Conservation (phyloP, 352 stramenopile species). For the Pythium vanterpoolii region DNA sequence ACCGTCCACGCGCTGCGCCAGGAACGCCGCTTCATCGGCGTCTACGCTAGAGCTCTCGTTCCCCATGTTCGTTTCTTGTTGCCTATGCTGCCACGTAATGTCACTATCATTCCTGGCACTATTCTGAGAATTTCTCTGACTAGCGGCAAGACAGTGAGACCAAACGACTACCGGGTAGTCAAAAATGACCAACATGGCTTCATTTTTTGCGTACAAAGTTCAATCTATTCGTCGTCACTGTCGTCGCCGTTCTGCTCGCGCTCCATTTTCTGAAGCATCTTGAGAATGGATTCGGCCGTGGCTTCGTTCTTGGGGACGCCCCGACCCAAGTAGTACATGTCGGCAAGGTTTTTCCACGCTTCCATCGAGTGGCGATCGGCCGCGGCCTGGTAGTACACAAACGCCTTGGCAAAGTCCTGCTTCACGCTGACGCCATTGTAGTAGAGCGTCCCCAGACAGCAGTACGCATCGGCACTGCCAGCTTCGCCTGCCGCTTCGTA, state of each 20-base stretch:
- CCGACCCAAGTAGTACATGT: conserved; percentile 79
- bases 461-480: conserved; percentile 68
- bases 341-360: conserved; percentile 86
- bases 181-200: conserved; percentile 1
- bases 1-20: not conserved
- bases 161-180: conserved; percentile 11
- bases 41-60: conserved; percentile 25
- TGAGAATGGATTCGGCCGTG: conserved; percentile 79
- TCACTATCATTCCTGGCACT: conserved; percentile 13
- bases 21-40: conserved; percentile 10
- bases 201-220: not conserved
- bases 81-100: conserved; percentile 14
- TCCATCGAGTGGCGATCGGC: conserved; percentile 81
- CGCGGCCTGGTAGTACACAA: conserved; percentile 86
- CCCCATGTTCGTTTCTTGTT: conserved; percentile 12
- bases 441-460: conserved; percentile 76
- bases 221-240: conserved; percentile 14
- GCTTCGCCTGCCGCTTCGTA: conserved; percentile 68
- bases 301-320: conserved; percentile 77
- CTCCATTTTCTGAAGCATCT: conserved; percentile 78
- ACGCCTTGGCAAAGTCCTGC: conserved; percentile 72
- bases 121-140: conserved; percentile 11
- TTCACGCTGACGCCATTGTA: conserved; percentile 73
- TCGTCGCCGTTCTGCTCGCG: conserved; percentile 19
- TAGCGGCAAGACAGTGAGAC: not conserved